Evolutionary conservation across 148 eudicot species (phyloP).

Genomic region (Amaranthus hypochondriacus): DNA sequence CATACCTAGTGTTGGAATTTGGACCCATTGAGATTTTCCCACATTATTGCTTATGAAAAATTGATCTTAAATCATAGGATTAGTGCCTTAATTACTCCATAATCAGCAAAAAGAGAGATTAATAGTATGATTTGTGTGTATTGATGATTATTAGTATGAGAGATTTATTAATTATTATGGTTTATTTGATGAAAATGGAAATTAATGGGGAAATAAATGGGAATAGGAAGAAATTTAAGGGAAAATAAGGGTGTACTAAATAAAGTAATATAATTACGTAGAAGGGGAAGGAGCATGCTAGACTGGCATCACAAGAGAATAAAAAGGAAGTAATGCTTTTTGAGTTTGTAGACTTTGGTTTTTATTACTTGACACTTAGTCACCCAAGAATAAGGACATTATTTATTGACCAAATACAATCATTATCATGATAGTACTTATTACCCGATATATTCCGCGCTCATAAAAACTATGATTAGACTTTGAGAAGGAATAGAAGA

Average conservation of each 20-base stretch:
- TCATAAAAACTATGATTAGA: background rate
- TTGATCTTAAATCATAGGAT: slow-evolving; percentile 4
- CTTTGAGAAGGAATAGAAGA: too few species aligned
- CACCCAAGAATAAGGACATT: slow-evolving; percentile 19
- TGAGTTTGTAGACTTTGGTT: slow-evolving; percentile 27
- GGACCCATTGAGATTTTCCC: slow-evolving; percentile 53
- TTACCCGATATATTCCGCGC: too few species aligned
- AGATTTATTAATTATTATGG: background rate
- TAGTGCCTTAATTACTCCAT: background rate
- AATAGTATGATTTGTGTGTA: background rate
- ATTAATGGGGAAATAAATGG: slow-evolving; percentile 7
- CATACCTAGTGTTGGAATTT: slow-evolving; percentile 21
- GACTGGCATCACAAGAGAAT: slow-evolving; percentile 31
- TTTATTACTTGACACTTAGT: slow-evolving; percentile 23
- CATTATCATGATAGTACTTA: too few species aligned
- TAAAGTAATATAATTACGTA: slow-evolving; percentile 9
- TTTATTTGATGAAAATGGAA: slow-evolving; percentile 16
- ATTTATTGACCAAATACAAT: slow-evolving; percentile 4
- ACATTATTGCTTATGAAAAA: slow-evolving; percentile 15
- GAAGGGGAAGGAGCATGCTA: slow-evolving; percentile 22
- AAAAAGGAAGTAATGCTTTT: slow-evolving; percentile 7
- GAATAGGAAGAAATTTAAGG: background rate
- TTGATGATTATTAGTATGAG: background rate
- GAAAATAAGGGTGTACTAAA: background rate
- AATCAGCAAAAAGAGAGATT: background rate